Evolutionary conservation across 306 rosid genomes (phyloP), one percentile per base, ranked within the genome.

Genomic region (Canavalia ensiformis): DNA sequence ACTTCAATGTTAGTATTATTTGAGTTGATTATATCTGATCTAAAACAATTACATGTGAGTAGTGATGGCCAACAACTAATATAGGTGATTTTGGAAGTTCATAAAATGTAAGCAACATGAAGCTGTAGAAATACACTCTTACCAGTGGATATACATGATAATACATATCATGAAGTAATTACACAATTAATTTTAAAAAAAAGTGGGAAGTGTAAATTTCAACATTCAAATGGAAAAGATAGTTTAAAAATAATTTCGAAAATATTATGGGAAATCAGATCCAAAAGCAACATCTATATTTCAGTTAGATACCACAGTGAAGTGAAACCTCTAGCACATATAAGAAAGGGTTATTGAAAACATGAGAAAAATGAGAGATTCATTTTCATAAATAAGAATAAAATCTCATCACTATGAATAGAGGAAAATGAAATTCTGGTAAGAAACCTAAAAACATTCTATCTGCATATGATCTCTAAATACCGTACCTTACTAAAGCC

Each of bases 401-500:
- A 49, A 60, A 30, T 12, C 30, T 76, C 45, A 47, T 45, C 58
- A 34, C 49, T 6, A 13, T 10, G 68, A 76, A 65, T 49, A 8
- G 44, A 44, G 68, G 80, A 74, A 37, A 49, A 67, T 49, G 47
- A 79, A 66, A 67, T 29, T 51, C 18, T 33, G 47, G 41, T 9
- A 47, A 6, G 29, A 59, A 66, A 52, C 39, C 29, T 56, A 68
- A 74, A 18, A 49, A 31, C 25, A 74, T 51, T 50, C 5, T 5
- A 74, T 68, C 41, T 56, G 35, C 44, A 71, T 37, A 33, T 13
- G 46, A 68, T 63, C 47, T 75, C 52, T 33, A 72, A 41, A 65
- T 31, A 47, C 55, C 66, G 60, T 89, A 92, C 98, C 98, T 94
- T 94, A 78, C 91, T 84, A 84, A 94, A 94, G 25, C 98, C 98